These are phyloP conservation scores for Ceratocystis eucalypticola DNA, from an alignment of 2,329 filamentous ascomycete species.

Conservation along the genomic window DNA sequence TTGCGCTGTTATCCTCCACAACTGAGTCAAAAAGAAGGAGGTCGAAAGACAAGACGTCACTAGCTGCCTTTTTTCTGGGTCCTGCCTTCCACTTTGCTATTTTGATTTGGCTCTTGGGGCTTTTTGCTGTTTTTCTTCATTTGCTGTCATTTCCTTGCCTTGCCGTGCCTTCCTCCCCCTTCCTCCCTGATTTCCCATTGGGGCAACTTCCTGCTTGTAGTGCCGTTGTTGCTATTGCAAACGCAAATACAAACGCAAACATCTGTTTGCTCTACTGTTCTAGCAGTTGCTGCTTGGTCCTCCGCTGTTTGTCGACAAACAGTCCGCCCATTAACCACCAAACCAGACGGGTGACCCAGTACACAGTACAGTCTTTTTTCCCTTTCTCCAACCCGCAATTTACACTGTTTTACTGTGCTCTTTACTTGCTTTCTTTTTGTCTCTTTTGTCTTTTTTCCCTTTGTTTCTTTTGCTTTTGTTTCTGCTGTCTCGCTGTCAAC, in stretches of 20 bases:
- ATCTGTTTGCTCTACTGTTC: not conserved
- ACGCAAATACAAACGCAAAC: not conserved
- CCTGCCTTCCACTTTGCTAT: not conserved
- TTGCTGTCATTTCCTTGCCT: not conserved
- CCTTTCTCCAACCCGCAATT: not conserved
- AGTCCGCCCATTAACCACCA: not conserved
- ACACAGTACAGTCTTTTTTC: slow-evolving; percentile 4
- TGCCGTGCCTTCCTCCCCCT: not conserved
- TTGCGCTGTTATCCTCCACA: not conserved
- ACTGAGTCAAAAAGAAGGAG: not conserved
- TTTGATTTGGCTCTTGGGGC: not conserved
- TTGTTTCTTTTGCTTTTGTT: not conserved
- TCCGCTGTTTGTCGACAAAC: not conserved
- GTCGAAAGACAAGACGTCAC: slow-evolving; percentile 2
- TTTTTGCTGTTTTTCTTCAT: not conserved
- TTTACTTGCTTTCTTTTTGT: not conserved
- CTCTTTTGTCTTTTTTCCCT: not conserved
- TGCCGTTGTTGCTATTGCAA: not conserved
- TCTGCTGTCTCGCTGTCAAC: not conserved
- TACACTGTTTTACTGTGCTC: not conserved
- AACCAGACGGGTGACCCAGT: not conserved
- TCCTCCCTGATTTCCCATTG: not conserved
- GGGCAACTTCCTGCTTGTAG: not conserved
- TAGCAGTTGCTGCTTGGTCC: not conserved
- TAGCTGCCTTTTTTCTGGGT: slow-evolving; percentile 6